Base-by-base conservation (phyloP, 371 early-diverging fungal genomes). In the Mortierella sp. region DNA sequence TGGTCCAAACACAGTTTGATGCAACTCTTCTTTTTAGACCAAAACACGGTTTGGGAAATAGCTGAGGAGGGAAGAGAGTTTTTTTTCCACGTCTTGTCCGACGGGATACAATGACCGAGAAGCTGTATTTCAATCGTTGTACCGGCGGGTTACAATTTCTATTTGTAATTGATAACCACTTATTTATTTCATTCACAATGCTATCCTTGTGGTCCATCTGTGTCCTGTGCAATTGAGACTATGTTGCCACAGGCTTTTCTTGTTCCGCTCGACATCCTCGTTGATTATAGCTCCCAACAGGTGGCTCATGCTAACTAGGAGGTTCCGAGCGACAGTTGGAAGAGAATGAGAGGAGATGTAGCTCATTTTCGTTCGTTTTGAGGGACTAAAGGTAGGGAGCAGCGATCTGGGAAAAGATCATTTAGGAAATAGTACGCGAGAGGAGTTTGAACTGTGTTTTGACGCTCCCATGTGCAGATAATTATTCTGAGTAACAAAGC, bases 1-100 rank as follows among this genome's bases (percentile, higher is more conserved):
- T 76, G 76, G 76, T 76, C 76, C 67, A 76, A 76, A 76, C 76
- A 76, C 76, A 76, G 76, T 76, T 75, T 68, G 54, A 47, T 42
- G 49, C 51, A 54, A 43, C 45, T 19, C 19, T 3, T n/a, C n/a
- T 15, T 45, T 45, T 19, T 9, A 37, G 45, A 47, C 53, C 56
- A 61, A 66, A 75, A 75, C 57, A 66, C 65, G 65, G 62, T 65
- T 69, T 56, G 9, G 42, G 7, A 26, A 28, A 55, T 5, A 55
- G 5, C 9, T 4, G 31, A 35, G 42, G 22, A 26, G 31, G 19
- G 6, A 58, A 37, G n/a, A 61, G 7, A 23, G 42, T 28, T 19
- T 15, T 35, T 23, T n/a, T 37, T 28, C n/a, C 35, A 19, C 5
- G 19, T 45, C 47, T 72, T 43, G 47, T 61, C 66, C 45, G 47